Evolutionary conservation across 176 grass and related monocot genomes (phyloP).

Genomic region (Cocos nucifera): DNA sequence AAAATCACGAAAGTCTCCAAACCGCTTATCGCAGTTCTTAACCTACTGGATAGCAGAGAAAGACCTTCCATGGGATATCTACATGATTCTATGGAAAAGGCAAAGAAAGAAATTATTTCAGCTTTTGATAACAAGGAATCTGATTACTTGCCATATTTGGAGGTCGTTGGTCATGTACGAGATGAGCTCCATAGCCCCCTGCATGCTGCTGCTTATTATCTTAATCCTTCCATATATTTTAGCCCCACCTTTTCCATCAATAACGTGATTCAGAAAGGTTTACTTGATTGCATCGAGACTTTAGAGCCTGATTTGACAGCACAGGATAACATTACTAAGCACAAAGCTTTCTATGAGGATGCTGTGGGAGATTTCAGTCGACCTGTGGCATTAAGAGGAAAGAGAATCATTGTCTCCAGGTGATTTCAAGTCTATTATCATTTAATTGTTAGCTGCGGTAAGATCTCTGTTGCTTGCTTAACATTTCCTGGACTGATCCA

Average conservation of each 20-base stretch:
- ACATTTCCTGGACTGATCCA: too few species aligned
- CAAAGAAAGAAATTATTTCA: slow-evolving; percentile 29
- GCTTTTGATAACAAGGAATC: slow-evolving; percentile 31
- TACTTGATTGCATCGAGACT: slow-evolving; percentile 29
- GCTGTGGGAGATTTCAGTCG: slow-evolving; percentile 14
- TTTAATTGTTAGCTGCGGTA: not conserved
- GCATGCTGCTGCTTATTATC: slow-evolving; percentile 34
- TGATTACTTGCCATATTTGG: slow-evolving; percentile 26
- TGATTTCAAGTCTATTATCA: slow-evolving; percentile 1
- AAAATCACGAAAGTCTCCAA: slow-evolving; percentile 29
- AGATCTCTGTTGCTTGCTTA: too few species aligned
- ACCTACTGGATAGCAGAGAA: slow-evolving; percentile 24
- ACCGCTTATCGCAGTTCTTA: slow-evolving; percentile 18
- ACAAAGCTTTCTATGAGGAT: slow-evolving; percentile 18
- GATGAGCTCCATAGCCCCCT: slow-evolving; percentile 31
- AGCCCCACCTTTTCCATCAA: slow-evolving; percentile 20
- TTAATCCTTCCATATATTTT: slow-evolving; percentile 31
- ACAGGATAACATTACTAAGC: slow-evolving; percentile 35
- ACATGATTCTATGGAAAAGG: slow-evolving; percentile 28
- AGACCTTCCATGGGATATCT: slow-evolving; percentile 39
- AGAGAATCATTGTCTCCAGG: slow-evolving; percentile 20
- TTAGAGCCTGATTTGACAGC: slow-evolving; percentile 20
- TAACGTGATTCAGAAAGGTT: slow-evolving; percentile 34
- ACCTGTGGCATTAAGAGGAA: slow-evolving; percentile 19
- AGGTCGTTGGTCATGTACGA: slow-evolving; percentile 17